These are phyloP conservation scores for Apiotrichum akiyoshidainum DNA, from an alignment of 1,284 basidiomycete species.

Conservation along the genomic window DNA sequence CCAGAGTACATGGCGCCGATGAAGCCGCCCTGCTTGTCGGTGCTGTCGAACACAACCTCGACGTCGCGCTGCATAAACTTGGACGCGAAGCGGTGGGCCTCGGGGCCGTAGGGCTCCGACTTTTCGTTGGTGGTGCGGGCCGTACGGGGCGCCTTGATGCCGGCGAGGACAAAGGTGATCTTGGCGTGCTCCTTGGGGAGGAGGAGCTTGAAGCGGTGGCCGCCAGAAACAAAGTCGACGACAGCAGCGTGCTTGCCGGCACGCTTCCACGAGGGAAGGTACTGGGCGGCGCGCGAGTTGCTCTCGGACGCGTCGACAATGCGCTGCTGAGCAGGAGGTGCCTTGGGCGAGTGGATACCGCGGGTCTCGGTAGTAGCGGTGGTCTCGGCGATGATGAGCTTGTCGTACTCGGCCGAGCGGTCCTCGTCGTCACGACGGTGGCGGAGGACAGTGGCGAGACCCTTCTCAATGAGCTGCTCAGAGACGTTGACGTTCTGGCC, in stretches of 20 bases:
- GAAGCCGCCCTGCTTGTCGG: constrained; percentile 94
- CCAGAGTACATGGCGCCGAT: constrained; percentile 83
- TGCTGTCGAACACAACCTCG: constrained; percentile 82
- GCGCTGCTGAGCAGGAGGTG: constrained; percentile 59
- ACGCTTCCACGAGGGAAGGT: constrained; percentile 88
- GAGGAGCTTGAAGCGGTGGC: constrained; percentile 89
- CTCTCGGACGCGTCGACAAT: constrained; percentile 90
- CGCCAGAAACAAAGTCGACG: constrained; percentile 89
- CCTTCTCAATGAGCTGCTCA: constrained; percentile 88
- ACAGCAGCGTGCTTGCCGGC: constrained; percentile 75
- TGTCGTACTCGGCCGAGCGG: constrained; percentile 88
- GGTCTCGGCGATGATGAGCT: constrained; percentile 91
- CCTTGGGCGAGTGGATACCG: constrained; percentile 91
- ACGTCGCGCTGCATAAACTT: constrained; percentile 91
- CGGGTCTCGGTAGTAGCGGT: constrained; percentile 70
- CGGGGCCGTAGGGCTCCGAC: constrained; percentile 80
- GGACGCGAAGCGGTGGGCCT: constrained; percentile 77
- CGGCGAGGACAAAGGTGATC: constrained; percentile 80
- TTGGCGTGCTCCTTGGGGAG: constrained; percentile 89
- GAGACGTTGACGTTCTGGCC: constrained; percentile 77
- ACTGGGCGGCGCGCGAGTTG: constrained; percentile 70
- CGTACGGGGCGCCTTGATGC: constrained; percentile 77
- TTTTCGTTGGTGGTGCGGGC: constrained; percentile 79
- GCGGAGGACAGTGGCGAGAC: constrained; percentile 81
- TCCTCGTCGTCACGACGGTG: constrained; percentile 95